Evolutionary conservation across 2,329 filamentous ascomycete species (phyloP), one percentile per base, ranked within the genome.

Genomic region (Fusarium decemcellulare): DNA sequence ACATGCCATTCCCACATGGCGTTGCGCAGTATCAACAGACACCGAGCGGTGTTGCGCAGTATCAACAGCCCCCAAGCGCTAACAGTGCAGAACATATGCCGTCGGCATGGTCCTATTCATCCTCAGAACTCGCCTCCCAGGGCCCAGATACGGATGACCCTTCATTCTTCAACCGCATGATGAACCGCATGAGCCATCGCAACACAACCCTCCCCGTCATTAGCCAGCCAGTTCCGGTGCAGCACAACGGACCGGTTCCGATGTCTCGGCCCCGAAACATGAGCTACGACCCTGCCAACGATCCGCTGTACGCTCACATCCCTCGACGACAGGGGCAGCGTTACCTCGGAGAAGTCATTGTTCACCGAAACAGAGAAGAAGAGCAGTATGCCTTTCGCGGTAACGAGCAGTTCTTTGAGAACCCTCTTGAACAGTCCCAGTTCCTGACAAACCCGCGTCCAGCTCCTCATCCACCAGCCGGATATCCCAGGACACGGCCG

Each of bases 271-370:
- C 23, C 23, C 23, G 23, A 23, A 32, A 42, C 40, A 47, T 42
- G 37, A 70, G 53, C 60, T 72, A 69, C 37, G 59, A 68, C 37
- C 67, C 67, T 23, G 63, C 57, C 6, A 37, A 44, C 2, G 71
- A 73, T 39, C 53, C 62, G 1, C 34, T 73, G 29, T 73, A 67
- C 52, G 53, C 66, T 1, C 62, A 71, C 6, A 56, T 74, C n/a
- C 62, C 69, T 14, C 64, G 59, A 5, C 11, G 39, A 1, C 44
- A 55, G 6, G 62, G 52, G 4, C 27, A 53, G 29, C 62, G 58
- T 18, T 48, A 46, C 15, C 23, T 37, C 18, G 71, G 65, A 5
- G 67, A 73, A 15, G 18, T 73, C 2, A 16, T 71, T 1, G 43
- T 71, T 2, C 61, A 73, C 11, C 51, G 60, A 2, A 36, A 52